A percentile compares a stretch with the other conserved stretches of the same genome.
These are phyloP conservation scores for Globisporangium splendens DNA, from an alignment of 352 stramenopile genomes.

Conservation along the genomic window DNA sequence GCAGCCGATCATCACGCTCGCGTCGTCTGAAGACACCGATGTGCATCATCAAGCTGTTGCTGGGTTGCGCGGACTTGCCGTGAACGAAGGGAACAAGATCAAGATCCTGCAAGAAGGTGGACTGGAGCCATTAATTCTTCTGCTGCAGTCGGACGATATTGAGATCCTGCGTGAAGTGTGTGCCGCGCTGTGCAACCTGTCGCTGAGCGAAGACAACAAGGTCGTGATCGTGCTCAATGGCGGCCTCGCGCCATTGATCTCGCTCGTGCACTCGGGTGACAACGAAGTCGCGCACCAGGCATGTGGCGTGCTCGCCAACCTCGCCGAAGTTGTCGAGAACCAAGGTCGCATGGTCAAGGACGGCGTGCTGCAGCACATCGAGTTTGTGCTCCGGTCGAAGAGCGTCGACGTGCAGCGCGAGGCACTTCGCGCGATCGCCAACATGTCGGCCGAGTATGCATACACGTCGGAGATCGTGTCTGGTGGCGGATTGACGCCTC, in stretches of 20 bases:
- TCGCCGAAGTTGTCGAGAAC: slow-evolving; percentile 94
- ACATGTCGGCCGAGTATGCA: slow-evolving; percentile 94
- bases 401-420: slow-evolving; percentile 93
- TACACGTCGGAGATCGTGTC: slow-evolving; percentile 92
- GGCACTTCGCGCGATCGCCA: slow-evolving; percentile 91
- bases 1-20: slow-evolving; percentile 94
- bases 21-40: slow-evolving; percentile 87
- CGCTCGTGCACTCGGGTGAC: slow-evolving; percentile 89
- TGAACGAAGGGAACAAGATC: slow-evolving; percentile 90
- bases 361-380: slow-evolving; percentile 94
- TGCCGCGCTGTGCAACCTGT: slow-evolving; percentile 90
- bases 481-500: slow-evolving; percentile 82
- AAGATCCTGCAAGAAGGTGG: slow-evolving; percentile 97
- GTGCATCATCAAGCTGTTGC: slow-evolving; percentile 94
- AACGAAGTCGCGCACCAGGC: slow-evolving; percentile 89
- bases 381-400: slow-evolving; percentile 92
- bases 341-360: slow-evolving; percentile 94
- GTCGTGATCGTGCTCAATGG: slow-evolving; percentile 88
- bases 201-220: slow-evolving; percentile 91
- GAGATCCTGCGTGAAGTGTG: slow-evolving; percentile 93
- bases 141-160: slow-evolving; percentile 88
- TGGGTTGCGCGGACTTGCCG: slow-evolving; percentile 90
- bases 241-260: slow-evolving; percentile 78
- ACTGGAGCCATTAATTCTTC: slow-evolving; percentile 89
- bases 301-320: slow-evolving; percentile 90